Percentiles rank a stretch among this genome's conserved stretches.
Evolutionary conservation across 805 yeast genomes (phyloP).

Genomic region (Saturnispora gosingensis): DNA sequence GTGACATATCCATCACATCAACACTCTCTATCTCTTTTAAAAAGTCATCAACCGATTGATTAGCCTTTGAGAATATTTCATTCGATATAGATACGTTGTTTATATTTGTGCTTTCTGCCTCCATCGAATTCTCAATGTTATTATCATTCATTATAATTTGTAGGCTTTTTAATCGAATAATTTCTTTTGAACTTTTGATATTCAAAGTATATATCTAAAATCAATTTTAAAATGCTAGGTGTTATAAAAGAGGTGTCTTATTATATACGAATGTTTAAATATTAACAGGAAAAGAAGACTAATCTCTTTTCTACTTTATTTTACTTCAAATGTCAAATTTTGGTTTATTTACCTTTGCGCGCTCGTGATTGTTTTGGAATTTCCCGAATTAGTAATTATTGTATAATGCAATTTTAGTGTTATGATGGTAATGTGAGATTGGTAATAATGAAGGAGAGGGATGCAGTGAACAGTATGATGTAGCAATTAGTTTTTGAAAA

Average conservation of each 20-base stretch:
- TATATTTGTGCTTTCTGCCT: background rate
- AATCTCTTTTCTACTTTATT: background rate
- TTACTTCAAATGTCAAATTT: background rate
- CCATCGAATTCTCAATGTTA: background rate
- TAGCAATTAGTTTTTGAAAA: background rate
- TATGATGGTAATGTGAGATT: background rate
- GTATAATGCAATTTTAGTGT: background rate
- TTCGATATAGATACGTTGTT: constrained; percentile 11
- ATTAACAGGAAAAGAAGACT: background rate
- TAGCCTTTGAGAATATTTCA: constrained; percentile 20
- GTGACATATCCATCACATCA: constrained; percentile 5
- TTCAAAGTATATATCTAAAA: background rate
- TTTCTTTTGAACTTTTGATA: background rate
- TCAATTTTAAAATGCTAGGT: background rate
- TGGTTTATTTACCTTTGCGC: background rate
- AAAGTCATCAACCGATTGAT: constrained; percentile 33
- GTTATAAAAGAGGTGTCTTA: background rate
- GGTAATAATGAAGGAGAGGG: background rate
- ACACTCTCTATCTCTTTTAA: constrained; percentile 24
- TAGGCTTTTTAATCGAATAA: background rate
- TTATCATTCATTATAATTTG: background rate
- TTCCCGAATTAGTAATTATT: background rate
- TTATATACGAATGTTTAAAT: background rate
- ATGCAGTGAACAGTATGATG: background rate
- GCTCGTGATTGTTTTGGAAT: background rate